Percentiles rank a stretch among this genome's conserved stretches.
Evolutionary conservation across 805 yeast species (phyloP).

Genomic region (Zygosaccharomyces lentus): DNA sequence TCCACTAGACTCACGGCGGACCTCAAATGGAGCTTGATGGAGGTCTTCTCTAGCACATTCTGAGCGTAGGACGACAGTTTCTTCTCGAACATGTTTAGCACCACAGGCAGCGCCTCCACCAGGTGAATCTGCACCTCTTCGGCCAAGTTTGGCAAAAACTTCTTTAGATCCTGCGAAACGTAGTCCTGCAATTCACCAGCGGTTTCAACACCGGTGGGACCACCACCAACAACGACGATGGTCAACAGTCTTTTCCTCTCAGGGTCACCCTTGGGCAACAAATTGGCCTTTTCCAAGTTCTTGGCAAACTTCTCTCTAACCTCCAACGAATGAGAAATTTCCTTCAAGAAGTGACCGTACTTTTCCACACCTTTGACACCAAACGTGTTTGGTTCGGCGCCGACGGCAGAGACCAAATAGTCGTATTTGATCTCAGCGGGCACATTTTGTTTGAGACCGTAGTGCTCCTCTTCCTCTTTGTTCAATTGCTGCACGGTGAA

Average conservation of each 20-base stretch:
- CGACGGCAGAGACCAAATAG: conserved; percentile 84
- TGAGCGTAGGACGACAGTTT: conserved; percentile 44
- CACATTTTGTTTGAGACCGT: conserved; percentile 39
- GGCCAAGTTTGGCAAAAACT: conserved; percentile 84
- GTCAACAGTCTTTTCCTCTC: conserved; percentile 83
- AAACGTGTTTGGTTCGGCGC: conserved; percentile 90
- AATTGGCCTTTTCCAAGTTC: conserved; percentile 82
- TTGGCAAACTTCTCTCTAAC: conserved; percentile 80
- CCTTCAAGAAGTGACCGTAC: conserved; percentile 83
- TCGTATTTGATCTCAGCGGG: conserved; percentile 58
- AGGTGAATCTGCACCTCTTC: conserved; percentile 79
- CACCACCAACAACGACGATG: conserved; percentile 93
- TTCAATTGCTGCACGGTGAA: conserved; percentile 32
- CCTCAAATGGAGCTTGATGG: conserved; percentile 73
- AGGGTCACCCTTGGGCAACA: conserved; percentile 70
- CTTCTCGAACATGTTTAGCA: conserved; percentile 51
- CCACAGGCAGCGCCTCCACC: conserved; percentile 88
- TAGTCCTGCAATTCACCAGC: conserved; percentile 96
- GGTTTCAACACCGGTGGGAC: conserved; percentile 96
- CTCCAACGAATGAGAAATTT: conserved; percentile 77
- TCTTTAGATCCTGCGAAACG: conserved; percentile 82
- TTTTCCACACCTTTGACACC: conserved; percentile 89
- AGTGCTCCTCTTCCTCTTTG: conserved; percentile 35
- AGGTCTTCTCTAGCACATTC: conserved; percentile 41
- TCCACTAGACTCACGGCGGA: conserved; percentile 89